Evolutionary conservation across 2,329 filamentous ascomycete species (phyloP), one percentile per base, ranked within the genome.

Genomic region (Sphaerulina musiva): DNA sequence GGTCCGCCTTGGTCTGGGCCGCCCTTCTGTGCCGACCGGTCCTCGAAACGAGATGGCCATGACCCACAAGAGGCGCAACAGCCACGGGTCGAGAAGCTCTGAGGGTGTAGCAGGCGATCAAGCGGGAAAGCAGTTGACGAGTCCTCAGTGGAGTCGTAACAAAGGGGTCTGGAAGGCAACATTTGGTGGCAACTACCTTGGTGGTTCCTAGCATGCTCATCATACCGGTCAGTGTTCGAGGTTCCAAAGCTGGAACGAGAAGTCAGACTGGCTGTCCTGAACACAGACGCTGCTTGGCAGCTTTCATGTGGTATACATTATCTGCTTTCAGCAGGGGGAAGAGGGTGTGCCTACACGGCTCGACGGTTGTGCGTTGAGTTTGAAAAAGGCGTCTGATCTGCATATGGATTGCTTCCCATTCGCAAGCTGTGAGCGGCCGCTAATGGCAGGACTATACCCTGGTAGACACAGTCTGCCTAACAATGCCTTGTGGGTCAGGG

Each of bases 361-460:
- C 26, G 8, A n/a, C 29, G 32, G 44, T 34, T 36, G 44, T 34
- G 29, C 4, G 26, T 34, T 6, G 38, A 50, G 26, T 32, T 34
- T 29, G 5, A n/a, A 43, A 4, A 39, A 43, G 47, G 47, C 39
- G 47, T 42, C 29, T 39, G 47, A 50, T 50, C 47, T 50, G 47
- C 47, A 36, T 26, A 17, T 31, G 20, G 38, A 26, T 34, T 20
- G 11, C 10, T 32, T 50, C 47, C 39, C 47, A 50, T 50, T 50
- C 47, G 47, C 39, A 50, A 32, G 20, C 23, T 41, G n/a, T 20
- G 10, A 3, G 48, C 40, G 48, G 48, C 29, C 42, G 48, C 48
- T 51, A 44, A 32, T 26, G 48, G 48, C 48, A 45, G 48, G 48
- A 39, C 41, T 41, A 51, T 40, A 51, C 26, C 40, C 48, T 45